A percentile compares a stretch with the other conserved stretches of the same genome.
These are phyloP conservation scores for Candolleomyces aberdarensis DNA, from an alignment of 768 basidiomycete species.

Conservation along the genomic window DNA sequence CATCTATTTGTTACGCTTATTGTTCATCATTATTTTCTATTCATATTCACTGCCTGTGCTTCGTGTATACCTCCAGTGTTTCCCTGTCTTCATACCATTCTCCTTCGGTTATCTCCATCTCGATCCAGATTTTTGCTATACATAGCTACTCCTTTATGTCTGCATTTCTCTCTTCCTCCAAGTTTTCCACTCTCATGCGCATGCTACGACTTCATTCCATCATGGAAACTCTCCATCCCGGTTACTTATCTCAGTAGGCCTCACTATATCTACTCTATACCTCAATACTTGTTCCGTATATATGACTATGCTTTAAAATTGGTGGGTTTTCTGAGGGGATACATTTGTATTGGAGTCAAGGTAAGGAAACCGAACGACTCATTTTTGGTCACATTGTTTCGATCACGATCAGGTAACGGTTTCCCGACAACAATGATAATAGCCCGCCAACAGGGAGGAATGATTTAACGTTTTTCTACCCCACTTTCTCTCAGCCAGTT, in stretches of 20 bases:
- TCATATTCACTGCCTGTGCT: not conserved
- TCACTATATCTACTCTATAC: conserved; percentile 1
- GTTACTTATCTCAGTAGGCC: too few species aligned
- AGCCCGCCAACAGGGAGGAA: conserved; percentile 7
- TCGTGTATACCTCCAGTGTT: conserved; percentile 2
- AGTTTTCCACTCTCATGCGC: not conserved
- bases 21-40: conserved; percentile 4
- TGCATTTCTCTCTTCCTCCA: conserved; percentile 16
- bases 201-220: too few species aligned
- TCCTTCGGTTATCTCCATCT: not conserved
- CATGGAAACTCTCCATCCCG: too few species aligned
- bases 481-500: not conserved
- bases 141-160: conserved; percentile 13
- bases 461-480: not conserved
- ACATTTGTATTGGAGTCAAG: not conserved
- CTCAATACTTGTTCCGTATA: conserved; percentile 1
- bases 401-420: too few species aligned
- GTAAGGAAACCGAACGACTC: too few species aligned
- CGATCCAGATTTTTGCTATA: not conserved
- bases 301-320: not conserved
- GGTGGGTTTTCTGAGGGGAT: not conserved
- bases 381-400: conserved; percentile 5
- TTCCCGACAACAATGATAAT: conserved; percentile 10
- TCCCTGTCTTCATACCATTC: conserved; percentile 1
- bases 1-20: conserved; percentile 8